These are phyloP conservation scores for Chalciporus sp. DNA, from an alignment of 1,284 basidiomycete species.

Conservation along the genomic window DNA sequence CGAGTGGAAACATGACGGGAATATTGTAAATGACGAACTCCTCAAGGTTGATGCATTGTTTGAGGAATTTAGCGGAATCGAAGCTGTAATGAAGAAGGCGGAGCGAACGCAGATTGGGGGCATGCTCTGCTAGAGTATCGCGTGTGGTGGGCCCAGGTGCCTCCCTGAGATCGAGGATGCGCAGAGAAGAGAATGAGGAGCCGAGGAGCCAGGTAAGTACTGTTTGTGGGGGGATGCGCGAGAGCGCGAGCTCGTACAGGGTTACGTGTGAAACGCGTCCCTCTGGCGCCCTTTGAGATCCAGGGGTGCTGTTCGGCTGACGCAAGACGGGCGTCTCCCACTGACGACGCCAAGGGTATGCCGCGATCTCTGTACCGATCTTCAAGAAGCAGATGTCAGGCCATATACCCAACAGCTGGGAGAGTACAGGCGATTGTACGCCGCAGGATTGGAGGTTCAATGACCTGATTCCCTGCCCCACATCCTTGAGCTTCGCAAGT, in stretches of 20 bases:
- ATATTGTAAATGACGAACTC: slow-evolving; percentile 44
- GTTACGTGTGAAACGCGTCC: slow-evolving; percentile 13
- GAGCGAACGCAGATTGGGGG: slow-evolving; percentile 42
- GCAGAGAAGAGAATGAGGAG: slow-evolving; percentile 37
- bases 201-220: slow-evolving; percentile 44
- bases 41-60: slow-evolving; percentile 41
- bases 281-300: not conserved
- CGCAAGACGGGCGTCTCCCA: slow-evolving; percentile 9
- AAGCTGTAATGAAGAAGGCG: slow-evolving; percentile 41
- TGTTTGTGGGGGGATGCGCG: slow-evolving; percentile 35
- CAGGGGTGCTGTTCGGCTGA: not conserved
- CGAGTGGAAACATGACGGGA: slow-evolving; percentile 38
- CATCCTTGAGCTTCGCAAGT: slow-evolving; percentile 30
- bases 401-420: slow-evolving; percentile 45
- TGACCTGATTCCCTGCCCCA: slow-evolving; percentile 36
- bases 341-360: slow-evolving; percentile 29
- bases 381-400: slow-evolving; percentile 42
- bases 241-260: slow-evolving; percentile 46
- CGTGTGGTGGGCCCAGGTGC: slow-evolving; percentile 32
- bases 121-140: slow-evolving; percentile 33
- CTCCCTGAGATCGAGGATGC: slow-evolving; percentile 45
- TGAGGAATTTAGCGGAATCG: slow-evolving; percentile 37
- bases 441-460: slow-evolving; percentile 41
- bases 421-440: slow-evolving; percentile 47
- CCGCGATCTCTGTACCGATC: slow-evolving; percentile 42